phyloP scores from a whole-genome alignment of 2,329 filamentous ascomycete species.

The Chaetomiaceae sp. region DNA sequence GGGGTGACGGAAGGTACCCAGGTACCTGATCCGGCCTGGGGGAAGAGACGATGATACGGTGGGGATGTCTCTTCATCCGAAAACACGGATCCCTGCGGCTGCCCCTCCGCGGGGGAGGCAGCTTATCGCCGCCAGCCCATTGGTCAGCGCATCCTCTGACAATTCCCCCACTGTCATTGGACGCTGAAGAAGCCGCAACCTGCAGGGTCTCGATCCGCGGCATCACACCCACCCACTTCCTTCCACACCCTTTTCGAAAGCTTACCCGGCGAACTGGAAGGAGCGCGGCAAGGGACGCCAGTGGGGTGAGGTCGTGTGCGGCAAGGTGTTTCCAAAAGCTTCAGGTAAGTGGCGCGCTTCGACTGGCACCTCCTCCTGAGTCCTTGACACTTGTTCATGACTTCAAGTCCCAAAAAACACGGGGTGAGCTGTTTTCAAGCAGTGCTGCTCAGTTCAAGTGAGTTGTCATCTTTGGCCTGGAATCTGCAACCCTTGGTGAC shows the following conservation, averaged over 20 bases:
- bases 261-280: not conserved
- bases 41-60: not conserved
- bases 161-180: slow-evolving; percentile 4
- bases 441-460: too few species aligned
- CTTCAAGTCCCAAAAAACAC: too few species aligned
- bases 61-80: too few species aligned
- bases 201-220: not conserved
- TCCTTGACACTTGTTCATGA: too few species aligned
- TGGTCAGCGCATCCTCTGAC: not conserved
- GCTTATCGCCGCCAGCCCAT: slow-evolving; percentile 7
- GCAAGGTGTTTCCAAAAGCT: not conserved
- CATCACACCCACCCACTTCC: not conserved
- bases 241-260: not conserved
- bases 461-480: too few species aligned
- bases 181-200: not conserved
- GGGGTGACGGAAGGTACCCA: too few species aligned
- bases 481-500: too few species aligned
- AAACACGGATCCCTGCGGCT: not conserved
- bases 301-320: not conserved
- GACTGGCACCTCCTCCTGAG: too few species aligned
- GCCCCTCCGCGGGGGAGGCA: slow-evolving; percentile 1
- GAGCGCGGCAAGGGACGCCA: not conserved
- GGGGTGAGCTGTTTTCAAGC: too few species aligned
- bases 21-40: too few species aligned
- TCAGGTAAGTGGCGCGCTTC: not conserved